A percentile compares a stretch with the other conserved stretches of the same genome.
These are phyloP conservation scores for Phytopythium oedochilum DNA, from an alignment of 352 stramenopile genomes.

Conservation along the genomic window DNA sequence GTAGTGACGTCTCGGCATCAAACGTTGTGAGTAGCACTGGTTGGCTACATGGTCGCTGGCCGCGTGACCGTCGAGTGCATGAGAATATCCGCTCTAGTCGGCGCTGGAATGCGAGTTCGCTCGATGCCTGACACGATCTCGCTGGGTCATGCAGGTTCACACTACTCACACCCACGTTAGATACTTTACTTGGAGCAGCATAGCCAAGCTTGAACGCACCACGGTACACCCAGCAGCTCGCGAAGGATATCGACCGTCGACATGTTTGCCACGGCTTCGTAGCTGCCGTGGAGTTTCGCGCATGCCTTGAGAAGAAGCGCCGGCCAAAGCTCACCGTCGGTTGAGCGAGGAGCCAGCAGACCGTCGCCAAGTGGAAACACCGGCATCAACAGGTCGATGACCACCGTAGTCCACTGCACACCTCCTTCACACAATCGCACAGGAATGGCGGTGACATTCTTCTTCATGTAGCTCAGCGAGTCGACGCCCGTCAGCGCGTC, in stretches of 20 bases:
- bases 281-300: conserved; percentile 48
- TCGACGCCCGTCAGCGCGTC: not conserved
- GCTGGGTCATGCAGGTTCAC: not conserved
- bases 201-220: conserved; percentile 15
- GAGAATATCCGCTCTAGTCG: not conserved
- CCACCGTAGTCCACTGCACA: conserved; percentile 23
- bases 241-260: conserved; percentile 27
- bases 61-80: not conserved
- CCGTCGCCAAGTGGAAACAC: conserved; percentile 27
- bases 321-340: conserved; percentile 26
- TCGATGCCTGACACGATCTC: not conserved
- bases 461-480: not conserved
- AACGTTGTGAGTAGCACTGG: conserved; percentile 19
- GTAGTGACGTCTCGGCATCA: not conserved
- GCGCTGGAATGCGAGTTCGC: not conserved
- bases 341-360: conserved; percentile 16
- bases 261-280: conserved; percentile 13
- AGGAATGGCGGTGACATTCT: conserved; percentile 7
- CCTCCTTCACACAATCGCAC: conserved; percentile 24
- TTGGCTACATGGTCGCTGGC: not conserved
- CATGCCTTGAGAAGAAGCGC: conserved; percentile 54
- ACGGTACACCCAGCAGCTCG: conserved; percentile 41
- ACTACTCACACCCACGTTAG: not conserved
- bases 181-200: not conserved
- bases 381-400: conserved; percentile 46